These are phyloP conservation scores for Colletotrichum lupini DNA, from an alignment of 2,329 filamentous ascomycete genomes.

Conservation along the genomic window DNA sequence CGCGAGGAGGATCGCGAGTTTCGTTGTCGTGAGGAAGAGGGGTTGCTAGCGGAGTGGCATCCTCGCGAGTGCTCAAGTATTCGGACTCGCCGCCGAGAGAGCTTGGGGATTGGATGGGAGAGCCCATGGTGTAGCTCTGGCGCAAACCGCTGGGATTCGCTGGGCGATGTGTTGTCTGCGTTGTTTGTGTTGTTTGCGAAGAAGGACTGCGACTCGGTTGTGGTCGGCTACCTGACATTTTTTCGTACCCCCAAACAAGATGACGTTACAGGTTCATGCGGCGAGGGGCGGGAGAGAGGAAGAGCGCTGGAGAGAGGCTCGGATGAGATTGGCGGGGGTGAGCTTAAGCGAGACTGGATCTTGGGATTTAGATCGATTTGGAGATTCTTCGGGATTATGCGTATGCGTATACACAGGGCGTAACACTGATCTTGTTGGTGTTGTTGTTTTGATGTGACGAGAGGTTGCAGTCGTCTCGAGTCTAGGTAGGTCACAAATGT, in stretches of 20 bases:
- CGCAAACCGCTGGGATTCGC: conserved; percentile 58
- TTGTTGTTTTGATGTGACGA: neutral
- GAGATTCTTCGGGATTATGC: neutral
- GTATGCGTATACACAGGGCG: neutral
- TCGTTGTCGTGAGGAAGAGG: conserved; percentile 28
- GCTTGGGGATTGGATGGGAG: conserved; percentile 28
- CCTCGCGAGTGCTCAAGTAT: conserved; percentile 36
- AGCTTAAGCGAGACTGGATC: neutral
- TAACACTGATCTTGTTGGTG: neutral
- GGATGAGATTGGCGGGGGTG: conserved; percentile 20
- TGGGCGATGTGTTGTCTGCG: conserved; percentile 50
- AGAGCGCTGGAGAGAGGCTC: neutral
- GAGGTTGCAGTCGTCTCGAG: conserved; percentile 5
- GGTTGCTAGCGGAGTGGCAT: conserved; percentile 33
- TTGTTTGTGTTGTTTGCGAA: conserved; percentile 2
- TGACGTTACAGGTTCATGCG: conserved; percentile 17
- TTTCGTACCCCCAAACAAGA: conserved; percentile 18
- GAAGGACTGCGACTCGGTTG: conserved; percentile 31
- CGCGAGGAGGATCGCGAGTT: conserved; percentile 38
- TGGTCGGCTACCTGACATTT: conserved; percentile 33
- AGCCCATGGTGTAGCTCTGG: conserved; percentile 51
- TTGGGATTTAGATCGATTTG: neutral
- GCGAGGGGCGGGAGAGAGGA: neutral
- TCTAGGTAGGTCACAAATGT: neutral
- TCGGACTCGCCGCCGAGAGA: conserved; percentile 34